Evolutionary conservation across 148 eudicot genomes (phyloP).

Genomic region (Rhododendron molle): DNA sequence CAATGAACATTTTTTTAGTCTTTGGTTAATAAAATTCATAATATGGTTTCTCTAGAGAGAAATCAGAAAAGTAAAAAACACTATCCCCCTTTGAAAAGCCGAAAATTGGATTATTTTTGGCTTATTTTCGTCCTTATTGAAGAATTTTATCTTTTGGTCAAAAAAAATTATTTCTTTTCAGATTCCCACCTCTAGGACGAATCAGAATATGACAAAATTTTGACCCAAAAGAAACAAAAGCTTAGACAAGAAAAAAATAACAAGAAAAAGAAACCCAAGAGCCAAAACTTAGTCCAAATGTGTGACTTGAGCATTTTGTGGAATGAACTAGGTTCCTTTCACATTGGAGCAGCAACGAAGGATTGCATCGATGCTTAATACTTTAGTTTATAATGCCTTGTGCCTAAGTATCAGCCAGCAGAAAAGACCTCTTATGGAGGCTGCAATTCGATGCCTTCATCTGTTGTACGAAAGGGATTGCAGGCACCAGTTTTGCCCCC

Average conservation of each 20-base stretch:
- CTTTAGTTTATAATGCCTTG: constrained; percentile 72
- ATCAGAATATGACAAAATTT: background rate
- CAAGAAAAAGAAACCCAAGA: background rate
- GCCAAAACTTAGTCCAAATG: background rate
- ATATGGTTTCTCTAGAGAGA: background rate
- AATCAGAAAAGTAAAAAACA: background rate
- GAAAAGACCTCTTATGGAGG: constrained; percentile 53
- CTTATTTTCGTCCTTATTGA: background rate
- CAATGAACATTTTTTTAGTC: background rate
- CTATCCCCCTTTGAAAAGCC: background rate
- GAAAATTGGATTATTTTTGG: background rate
- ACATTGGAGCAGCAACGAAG: constrained; percentile 81
- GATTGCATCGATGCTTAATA: constrained; percentile 84
- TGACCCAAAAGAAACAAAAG: background rate
- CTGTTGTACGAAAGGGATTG: constrained; percentile 94
- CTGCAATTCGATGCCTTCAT: constrained; percentile 83
- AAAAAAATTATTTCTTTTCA: background rate
- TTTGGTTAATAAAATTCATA: background rate
- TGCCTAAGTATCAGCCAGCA: constrained; percentile 39
- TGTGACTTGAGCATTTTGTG: constrained; percentile 12
- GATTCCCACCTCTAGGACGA: background rate
- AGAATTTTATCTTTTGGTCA: background rate
- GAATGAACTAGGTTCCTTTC: constrained; percentile 69
- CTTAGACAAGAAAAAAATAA: background rate
- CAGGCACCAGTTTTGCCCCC: constrained; percentile 85